phyloP scores from a whole-genome alignment of 768 basidiomycete genomes.

The Trametes sanguinea region DNA sequence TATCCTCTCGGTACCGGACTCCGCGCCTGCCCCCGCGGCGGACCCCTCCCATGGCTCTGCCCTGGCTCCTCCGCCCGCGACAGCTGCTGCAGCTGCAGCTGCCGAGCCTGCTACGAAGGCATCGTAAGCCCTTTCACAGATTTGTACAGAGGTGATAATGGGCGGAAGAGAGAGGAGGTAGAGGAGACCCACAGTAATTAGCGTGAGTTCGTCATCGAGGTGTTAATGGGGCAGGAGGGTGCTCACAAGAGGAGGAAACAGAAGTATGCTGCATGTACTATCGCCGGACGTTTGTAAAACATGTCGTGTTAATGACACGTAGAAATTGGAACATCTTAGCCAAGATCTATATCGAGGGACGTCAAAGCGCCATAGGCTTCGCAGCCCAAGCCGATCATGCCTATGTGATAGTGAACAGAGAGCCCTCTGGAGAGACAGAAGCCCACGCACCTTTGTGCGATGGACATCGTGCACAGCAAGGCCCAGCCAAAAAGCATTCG shows the following conservation, averaged over 20 bases:
- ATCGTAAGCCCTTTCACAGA: background rate
- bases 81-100: background rate
- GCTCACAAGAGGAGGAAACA: background rate
- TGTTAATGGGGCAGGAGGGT: background rate
- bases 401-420: too few relatives aligned
- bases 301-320: background rate
- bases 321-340: background rate
- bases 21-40: too few relatives aligned
- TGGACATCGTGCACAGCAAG: too few relatives aligned
- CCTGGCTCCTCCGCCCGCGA: background rate
- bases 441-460: too few relatives aligned
- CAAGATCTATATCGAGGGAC: background rate
- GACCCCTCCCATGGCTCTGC: too few relatives aligned
- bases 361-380: background rate
- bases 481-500: too few relatives aligned
- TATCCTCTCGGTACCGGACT: too few relatives aligned
- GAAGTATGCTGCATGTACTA: conserved; percentile 13
- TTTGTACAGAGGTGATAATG: background rate
- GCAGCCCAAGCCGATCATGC: too few relatives aligned
- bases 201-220: background rate
- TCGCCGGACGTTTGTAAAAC: conserved; percentile 9
- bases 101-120: background rate
- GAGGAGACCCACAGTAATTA: background rate
- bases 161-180: background rate
- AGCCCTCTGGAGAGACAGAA: too few relatives aligned